phyloP scores from a whole-genome alignment of 257 asterid species.

The Ligustrum vulgare region DNA sequence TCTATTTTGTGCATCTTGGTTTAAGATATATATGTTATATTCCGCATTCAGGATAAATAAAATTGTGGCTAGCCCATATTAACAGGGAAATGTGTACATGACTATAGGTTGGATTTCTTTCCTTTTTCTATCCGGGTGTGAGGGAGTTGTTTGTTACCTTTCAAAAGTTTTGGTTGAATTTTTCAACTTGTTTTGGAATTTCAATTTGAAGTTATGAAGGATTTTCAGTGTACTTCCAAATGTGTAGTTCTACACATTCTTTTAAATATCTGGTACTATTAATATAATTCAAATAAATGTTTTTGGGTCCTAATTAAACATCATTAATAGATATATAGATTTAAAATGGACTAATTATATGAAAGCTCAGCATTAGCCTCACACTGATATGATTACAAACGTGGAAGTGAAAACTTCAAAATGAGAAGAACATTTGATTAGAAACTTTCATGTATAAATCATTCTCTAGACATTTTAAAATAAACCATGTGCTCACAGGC shows the following conservation, averaged over 20 bases:
- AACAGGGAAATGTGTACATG: neutral
- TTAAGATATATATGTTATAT: neutral
- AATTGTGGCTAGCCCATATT: neutral
- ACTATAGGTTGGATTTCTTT: neutral
- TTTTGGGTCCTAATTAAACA: neutral
- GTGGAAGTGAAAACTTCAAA: neutral
- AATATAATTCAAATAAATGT: neutral
- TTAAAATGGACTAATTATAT: neutral
- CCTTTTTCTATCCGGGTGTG: neutral
- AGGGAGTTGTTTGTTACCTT: neutral
- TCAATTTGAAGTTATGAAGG: neutral
- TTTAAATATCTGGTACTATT: neutral
- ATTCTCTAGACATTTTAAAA: neutral
- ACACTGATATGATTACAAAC: neutral
- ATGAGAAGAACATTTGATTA: neutral
- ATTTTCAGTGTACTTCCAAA: neutral
- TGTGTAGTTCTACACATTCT: neutral
- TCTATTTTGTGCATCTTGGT: neutral
- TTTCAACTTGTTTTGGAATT: neutral
- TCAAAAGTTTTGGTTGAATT: neutral
- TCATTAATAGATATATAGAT: too few relatives aligned
- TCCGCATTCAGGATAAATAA: neutral
- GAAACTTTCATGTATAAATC: neutral
- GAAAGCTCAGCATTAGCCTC: neutral
- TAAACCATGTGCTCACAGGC: neutral